These are phyloP conservation scores for Paraleonurus japonicus DNA, from an alignment of 257 asterid species.

Conservation along the genomic window DNA sequence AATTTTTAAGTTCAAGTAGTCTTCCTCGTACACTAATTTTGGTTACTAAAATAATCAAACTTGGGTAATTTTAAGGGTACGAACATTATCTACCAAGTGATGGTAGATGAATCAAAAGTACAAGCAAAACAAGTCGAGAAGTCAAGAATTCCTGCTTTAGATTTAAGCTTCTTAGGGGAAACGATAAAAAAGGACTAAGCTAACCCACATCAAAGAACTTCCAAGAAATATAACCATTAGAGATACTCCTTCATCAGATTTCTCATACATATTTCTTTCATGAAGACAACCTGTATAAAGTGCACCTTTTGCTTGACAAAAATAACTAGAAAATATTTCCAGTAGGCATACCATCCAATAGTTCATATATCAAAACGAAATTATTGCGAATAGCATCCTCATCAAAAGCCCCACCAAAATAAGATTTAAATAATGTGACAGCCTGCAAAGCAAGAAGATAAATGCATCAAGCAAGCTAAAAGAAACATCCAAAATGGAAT, in stretches of 20 bases:
- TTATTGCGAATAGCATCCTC: conserved; percentile 99
- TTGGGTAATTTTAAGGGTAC: conserved; percentile 9
- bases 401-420: conserved; percentile 97
- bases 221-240: conserved; percentile 10
- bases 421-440: conserved; percentile 87
- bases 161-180: background rate
- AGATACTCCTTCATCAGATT: background rate
- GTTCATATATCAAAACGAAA: conserved; percentile 90
- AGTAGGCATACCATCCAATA: conserved; percentile 78
- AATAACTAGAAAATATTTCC: background rate
- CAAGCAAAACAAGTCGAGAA: background rate
- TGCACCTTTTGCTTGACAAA: background rate
- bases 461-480: conserved; percentile 27
- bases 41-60: background rate
- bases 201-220: conserved; percentile 19
- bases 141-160: background rate
- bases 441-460: conserved; percentile 64
- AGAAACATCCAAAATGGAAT: conserved; percentile 3
- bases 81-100: background rate
- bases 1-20: background rate
- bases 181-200: background rate
- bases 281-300: background rate
- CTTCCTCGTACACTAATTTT: background rate
- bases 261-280: background rate
- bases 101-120: background rate